phyloP scores from a whole-genome alignment of 2,329 filamentous ascomycete species.

The Epichloe baconii region DNA sequence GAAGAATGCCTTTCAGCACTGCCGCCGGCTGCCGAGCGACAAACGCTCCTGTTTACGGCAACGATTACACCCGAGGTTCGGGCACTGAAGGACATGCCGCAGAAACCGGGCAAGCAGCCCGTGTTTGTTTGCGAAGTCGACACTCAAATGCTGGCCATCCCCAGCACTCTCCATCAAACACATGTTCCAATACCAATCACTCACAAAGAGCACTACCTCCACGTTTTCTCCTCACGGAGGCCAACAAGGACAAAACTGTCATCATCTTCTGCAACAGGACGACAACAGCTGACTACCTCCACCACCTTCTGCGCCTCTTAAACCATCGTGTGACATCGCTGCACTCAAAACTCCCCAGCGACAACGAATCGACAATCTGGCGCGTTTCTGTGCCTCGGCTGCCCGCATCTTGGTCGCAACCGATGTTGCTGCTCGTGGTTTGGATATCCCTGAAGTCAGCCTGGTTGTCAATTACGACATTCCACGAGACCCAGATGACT shows the following conservation, averaged over 20 bases:
- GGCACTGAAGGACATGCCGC: slow-evolving; percentile 66
- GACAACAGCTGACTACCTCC: slow-evolving; percentile 73
- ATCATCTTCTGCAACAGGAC: slow-evolving; percentile 96
- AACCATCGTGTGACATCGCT: slow-evolving; percentile 83
- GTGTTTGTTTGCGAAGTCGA: slow-evolving; percentile 86
- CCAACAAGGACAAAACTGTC: slow-evolving; percentile 60
- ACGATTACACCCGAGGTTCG: slow-evolving; percentile 89
- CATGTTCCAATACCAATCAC: slow-evolving; percentile 83
- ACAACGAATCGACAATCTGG: slow-evolving; percentile 76
- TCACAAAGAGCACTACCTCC: slow-evolving; percentile 89
- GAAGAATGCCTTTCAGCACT: slow-evolving; percentile 76
- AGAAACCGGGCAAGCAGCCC: slow-evolving; percentile 54
- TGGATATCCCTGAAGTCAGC: slow-evolving; percentile 87
- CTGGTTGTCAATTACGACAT: slow-evolving; percentile 94
- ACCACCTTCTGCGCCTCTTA: slow-evolving; percentile 75
- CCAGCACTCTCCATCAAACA: slow-evolving; percentile 66
- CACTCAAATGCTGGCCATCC: slow-evolving; percentile 61
- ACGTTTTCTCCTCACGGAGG: slow-evolving; percentile 70
- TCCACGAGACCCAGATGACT: slow-evolving; percentile 90
- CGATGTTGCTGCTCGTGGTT: slow-evolving; percentile 83
- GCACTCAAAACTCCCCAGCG: slow-evolving; percentile 79
- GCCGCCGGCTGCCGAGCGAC: slow-evolving; percentile 64
- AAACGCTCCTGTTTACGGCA: slow-evolving; percentile 91
- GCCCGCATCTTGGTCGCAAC: slow-evolving; percentile 87
- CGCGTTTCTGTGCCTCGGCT: slow-evolving; percentile 78